A percentile compares a stretch with the other conserved stretches of the same genome.
Conservation (phyloP, 345 rosid species). For the Populus tremula region DNA sequence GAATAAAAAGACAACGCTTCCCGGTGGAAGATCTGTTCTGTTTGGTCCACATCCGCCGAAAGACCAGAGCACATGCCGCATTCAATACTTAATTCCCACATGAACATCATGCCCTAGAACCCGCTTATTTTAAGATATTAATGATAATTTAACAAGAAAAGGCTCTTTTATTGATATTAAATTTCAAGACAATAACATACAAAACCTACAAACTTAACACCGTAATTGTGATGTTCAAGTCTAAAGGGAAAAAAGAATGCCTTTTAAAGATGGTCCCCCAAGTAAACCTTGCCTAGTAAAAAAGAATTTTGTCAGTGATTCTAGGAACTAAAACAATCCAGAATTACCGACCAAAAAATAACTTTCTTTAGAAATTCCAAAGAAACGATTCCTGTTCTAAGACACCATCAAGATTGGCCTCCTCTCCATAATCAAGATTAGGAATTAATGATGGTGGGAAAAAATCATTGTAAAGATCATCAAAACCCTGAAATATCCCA, state of each 20-base stretch:
- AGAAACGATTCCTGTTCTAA: slow-evolving; percentile 42
- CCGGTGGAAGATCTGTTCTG: too few relatives aligned
- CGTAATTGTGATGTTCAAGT: neutral
- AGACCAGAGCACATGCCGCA: too few relatives aligned
- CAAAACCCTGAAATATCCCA: slow-evolving; percentile 52
- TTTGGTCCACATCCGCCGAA: too few relatives aligned
- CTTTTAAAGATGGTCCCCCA: too few relatives aligned
- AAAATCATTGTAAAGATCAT: slow-evolving; percentile 42
- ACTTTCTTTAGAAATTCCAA: slow-evolving; percentile 50
- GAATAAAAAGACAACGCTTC: too few relatives aligned
- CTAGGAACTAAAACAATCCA: neutral
- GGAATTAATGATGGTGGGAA: slow-evolving; percentile 20
- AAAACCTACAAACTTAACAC: neutral
- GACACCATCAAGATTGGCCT: slow-evolving; percentile 16
- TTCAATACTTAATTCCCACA: too few relatives aligned
- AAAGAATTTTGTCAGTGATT: neutral
- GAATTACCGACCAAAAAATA: neutral
- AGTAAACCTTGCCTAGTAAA: neutral
- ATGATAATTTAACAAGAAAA: too few relatives aligned
- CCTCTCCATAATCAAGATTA: slow-evolving; percentile 32
- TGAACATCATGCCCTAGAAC: too few relatives aligned
- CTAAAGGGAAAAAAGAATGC: neutral
- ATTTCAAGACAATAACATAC: too few relatives aligned
- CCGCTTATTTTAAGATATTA: too few relatives aligned
- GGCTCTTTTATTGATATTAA: too few relatives aligned